Base-by-base conservation (phyloP, 2,329 filamentous ascomycete genomes). In the Rhynchosporium graminicola region DNA sequence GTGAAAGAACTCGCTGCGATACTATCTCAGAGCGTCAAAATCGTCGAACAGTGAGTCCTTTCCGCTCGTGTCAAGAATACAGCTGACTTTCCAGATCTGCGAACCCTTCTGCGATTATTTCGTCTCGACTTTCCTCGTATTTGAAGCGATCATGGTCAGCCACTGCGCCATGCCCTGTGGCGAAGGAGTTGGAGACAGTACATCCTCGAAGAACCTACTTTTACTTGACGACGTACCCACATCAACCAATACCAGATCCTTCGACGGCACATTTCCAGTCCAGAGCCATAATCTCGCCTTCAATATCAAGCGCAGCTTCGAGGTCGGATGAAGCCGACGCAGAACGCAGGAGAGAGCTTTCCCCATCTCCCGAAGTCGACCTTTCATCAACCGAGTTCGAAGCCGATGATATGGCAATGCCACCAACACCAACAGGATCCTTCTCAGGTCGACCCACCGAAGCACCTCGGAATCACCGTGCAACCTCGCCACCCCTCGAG, bases 161-260 rank as follows among this genome's bases (percentile, higher is more conserved):
- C 7, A 79, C 88, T 57, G 82, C 88, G 57, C 91, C 90, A 59
- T 98, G 95, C 77, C 94, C 95, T 3, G 79, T 98, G 60, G 91
- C 91, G 57, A 98, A 98, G 79, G 92, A 97, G 77, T 85, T 97
- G 60, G 92, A 97, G 75, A 88, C 90, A 46, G 89, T 94, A 47
- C 94, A 98, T 75, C 95, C 95, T 26, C 90, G 94, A 74, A 91
- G 95, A 76, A 93, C 96, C 52, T 98, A 97, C 80, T 98, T 96
- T 79, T 98, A 93, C 78, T 85, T 99, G 64, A 96, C 92, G 45
- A 96, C 90, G n/a, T 89, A 84, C 72, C 87, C 90, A 52, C 91
- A 89, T 73, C 91, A 94, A 74, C 86, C 91, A 43, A 86, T 98
- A 26, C 91, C 92, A 2, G 85, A 90, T 67, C 82, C 80, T 48